Conservation (phyloP, 1,284 basidiomycete species). For the Ganoderma multipileum region DNA sequence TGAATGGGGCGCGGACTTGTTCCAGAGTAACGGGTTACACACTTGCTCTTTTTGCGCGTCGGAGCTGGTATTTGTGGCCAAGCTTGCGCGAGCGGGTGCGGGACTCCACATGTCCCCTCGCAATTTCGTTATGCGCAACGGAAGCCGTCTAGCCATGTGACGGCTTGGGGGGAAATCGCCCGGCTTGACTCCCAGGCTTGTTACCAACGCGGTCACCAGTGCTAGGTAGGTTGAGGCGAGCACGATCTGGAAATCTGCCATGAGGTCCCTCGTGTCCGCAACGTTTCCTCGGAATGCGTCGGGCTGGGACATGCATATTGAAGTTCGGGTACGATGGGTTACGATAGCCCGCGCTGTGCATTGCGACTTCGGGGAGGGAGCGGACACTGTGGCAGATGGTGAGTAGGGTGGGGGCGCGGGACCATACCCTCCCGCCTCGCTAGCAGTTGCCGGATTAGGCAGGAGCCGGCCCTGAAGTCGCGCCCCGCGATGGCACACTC, state of each 20-base stretch:
- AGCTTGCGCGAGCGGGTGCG: neutral
- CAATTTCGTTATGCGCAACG: slow-evolving; percentile 9
- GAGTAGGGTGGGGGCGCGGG: neutral
- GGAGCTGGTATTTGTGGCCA: slow-evolving; percentile 6
- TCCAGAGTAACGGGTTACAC: slow-evolving; percentile 5
- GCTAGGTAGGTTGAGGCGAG: slow-evolving; percentile 1
- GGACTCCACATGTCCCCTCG: neutral
- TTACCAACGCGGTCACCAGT: neutral
- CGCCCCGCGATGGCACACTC: slow-evolving; percentile 10
- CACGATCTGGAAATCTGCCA: slow-evolving; percentile 15
- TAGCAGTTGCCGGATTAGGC: slow-evolving; percentile 37
- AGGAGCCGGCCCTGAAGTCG: slow-evolving; percentile 26
- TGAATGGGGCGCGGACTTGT: slow-evolving; percentile 12
- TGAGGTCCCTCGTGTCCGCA: slow-evolving; percentile 13
- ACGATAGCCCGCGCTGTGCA: neutral
- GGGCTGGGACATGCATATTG: neutral
- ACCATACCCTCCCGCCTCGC: neutral
- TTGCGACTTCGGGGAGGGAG: neutral
- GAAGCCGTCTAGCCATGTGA: neutral
- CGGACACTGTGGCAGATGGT: neutral
- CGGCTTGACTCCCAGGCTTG: slow-evolving; percentile 1
- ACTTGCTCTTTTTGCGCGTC: slow-evolving; percentile 9
- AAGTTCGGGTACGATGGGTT: neutral
- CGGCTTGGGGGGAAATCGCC: neutral
- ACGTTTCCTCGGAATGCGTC: slow-evolving; percentile 9